Evolutionary conservation across 2,329 filamentous ascomycete species (phyloP), one percentile per base, ranked within the genome.

Genomic region (Botrytis porri): DNA sequence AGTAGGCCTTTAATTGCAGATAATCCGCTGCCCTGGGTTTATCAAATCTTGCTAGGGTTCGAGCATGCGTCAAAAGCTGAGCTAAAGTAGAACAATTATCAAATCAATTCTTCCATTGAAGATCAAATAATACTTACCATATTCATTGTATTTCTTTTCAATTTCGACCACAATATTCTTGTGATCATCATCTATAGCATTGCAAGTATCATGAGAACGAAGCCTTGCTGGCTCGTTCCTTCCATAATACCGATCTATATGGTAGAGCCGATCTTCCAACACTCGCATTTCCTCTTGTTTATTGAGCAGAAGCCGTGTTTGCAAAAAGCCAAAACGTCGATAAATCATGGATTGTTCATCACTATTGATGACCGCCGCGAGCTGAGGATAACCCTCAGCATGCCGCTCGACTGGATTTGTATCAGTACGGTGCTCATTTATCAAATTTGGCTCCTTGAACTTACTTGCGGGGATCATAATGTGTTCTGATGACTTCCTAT

Each of bases 291-390:
- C 69, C 51, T 76, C 76, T 72, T 78, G 76, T 61, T 76, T 78
- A 14, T 77, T 41, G 9, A 78, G 41, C 14, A 43, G 59, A 0
- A 84, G 62, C 0, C 84, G 78, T 1, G 81, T 75, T 64, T 83
- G 82, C 0, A 84, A 73, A 62, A 82, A 4, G 41, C 82, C 82
- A 67, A 84, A 84, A 0, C 82, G 78, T 9, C 83, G 80, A 73
- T 83, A 85, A 3, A 84, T 73, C 77, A 81, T 81, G 65, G 84
- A 84, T 41, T 79, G 78, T 35, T 83, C 80, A 70, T 83, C 80
- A 70, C 82, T 82, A 72, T 83, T 79, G 1, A 82, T 76, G 69
- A 84, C 82, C 2, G 80, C 78, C 5, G 83, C 82, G 0, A 84
- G 74, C 37, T 76, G 77, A 0, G 83, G 83, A 73, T 83, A 84